These are phyloP conservation scores for Myrica gale DNA, from an alignment of 306 rosid genomes.

Conservation along the genomic window DNA sequence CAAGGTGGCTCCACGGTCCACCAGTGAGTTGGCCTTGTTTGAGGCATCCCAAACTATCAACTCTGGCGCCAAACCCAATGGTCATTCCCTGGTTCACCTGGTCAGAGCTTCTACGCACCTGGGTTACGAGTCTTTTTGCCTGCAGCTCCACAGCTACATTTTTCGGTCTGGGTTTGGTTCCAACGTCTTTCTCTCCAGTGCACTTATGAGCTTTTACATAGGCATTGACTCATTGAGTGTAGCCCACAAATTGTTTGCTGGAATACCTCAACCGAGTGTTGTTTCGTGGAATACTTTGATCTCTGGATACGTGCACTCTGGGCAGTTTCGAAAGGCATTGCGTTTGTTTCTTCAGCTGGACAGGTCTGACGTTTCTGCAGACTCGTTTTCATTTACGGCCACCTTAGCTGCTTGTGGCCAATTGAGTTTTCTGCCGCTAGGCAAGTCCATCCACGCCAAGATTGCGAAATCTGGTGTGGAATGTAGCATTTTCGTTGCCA, in stretches of 20 bases:
- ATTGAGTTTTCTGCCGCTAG: slow-evolving; percentile 39
- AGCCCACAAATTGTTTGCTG: slow-evolving; percentile 53
- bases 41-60: too few relatives aligned
- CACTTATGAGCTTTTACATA: slow-evolving; percentile 44
- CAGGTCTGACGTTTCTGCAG: too few relatives aligned
- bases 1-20: slow-evolving; percentile 28
- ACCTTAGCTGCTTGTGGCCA: slow-evolving; percentile 59
- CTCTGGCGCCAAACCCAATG: slow-evolving; percentile 37
- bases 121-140: slow-evolving; percentile 28
- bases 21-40: background rate
- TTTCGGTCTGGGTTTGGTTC: slow-evolving; percentile 55
- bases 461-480: slow-evolving; percentile 45
- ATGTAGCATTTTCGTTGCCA: slow-evolving; percentile 41
- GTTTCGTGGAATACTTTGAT: slow-evolving; percentile 60
- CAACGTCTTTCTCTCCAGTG: slow-evolving; percentile 32
- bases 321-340: too few relatives aligned
- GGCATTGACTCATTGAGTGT: slow-evolving; percentile 24
- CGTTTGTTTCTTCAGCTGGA: too few relatives aligned
- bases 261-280: slow-evolving; percentile 46
- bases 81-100: slow-evolving; percentile 47
- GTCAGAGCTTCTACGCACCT: slow-evolving; percentile 39
- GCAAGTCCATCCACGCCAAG: slow-evolving; percentile 58
- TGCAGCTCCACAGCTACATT: slow-evolving; percentile 54
- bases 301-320: too few relatives aligned
- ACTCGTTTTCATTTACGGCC: slow-evolving; percentile 44